Base-by-base conservation (phyloP, 768 basidiomycete genomes). In the Chlorophyllum brunneum region DNA sequence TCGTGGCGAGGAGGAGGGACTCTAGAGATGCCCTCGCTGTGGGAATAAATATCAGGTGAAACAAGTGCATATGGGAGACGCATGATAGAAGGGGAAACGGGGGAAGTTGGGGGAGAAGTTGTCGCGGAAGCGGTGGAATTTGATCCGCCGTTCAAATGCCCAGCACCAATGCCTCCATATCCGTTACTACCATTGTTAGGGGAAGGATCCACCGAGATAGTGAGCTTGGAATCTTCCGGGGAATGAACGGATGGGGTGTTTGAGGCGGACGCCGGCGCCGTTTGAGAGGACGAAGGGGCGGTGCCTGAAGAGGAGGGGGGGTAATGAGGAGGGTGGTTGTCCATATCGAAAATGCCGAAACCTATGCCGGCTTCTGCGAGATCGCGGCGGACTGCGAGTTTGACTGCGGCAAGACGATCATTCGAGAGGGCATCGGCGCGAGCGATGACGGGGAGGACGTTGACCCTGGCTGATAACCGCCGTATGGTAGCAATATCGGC, bases 261-360 rank as follows among this genome's bases (percentile, higher is more conserved):
- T 31, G 48, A 49, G 7, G 36, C 13, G 3, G 46, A 22, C 20
- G 34, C 78, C 77, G 61, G 73, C 70, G 53, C 48, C 54, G 34
- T 16, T 36, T 31, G 58, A 45, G 11, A 40, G 26, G 30, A 37
- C 37, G 27, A 71, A 65, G 56, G 70, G 65, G 51, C 74, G 70
- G 56, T 70, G 64, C 58, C 77, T 74, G 55, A 78, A 76, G 58
- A 65, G 72, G 56, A 62, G 56, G 65, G 57, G 33, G 61, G 59
- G 22, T 40, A 31, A 22, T 71, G 73, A 55, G 74, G 71, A 65
- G 78, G 74, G 58, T 73, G 78, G 58, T 68, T 71, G 67, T 87
- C 86, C 65, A 81, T 74, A 75, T 92, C 90, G 70, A 93, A 92
- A 58, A 93, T 90, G 61, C 90, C 89, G 68, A 92, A 92, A 54